phyloP scores from a whole-genome alignment of 2,329 filamentous ascomycete species.

The Neophaeococcomyces aloes region DNA sequence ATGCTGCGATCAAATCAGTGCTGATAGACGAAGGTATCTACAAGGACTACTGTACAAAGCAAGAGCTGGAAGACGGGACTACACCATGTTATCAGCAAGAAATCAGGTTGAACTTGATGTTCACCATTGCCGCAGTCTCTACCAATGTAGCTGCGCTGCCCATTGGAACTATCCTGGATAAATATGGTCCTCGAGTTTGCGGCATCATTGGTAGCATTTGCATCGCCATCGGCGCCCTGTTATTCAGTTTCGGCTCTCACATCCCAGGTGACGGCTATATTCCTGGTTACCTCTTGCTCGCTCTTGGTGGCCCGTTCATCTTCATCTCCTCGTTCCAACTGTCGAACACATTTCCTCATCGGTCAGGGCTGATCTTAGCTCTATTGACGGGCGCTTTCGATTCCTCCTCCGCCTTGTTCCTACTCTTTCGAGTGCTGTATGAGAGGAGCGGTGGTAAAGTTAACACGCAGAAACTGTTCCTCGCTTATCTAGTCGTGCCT shows the following conservation, averaged over 20 bases:
- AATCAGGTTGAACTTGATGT: slow-evolving; percentile 72
- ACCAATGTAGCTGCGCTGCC: slow-evolving; percentile 82
- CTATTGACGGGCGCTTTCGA: slow-evolving; percentile 75
- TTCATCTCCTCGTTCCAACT: slow-evolving; percentile 78
- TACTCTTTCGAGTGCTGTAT: slow-evolving; percentile 62
- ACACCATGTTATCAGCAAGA: slow-evolving; percentile 50
- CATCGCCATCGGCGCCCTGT: slow-evolving; percentile 56
- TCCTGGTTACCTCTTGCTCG: slow-evolving; percentile 63
- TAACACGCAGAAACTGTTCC: slow-evolving; percentile 58
- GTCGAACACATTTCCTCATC: slow-evolving; percentile 68
- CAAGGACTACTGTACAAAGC: slow-evolving; percentile 48
- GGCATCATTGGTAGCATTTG: slow-evolving; percentile 61
- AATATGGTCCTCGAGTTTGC: slow-evolving; percentile 66
- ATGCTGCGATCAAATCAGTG: slow-evolving; percentile 73
- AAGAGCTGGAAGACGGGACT: slow-evolving; percentile 40
- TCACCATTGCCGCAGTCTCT: slow-evolving; percentile 75
- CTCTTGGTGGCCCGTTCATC: slow-evolving; percentile 68
- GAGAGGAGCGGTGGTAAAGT: slow-evolving; percentile 48
- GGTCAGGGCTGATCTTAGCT: slow-evolving; percentile 69
- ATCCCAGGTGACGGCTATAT: slow-evolving; percentile 66
- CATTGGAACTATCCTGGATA: slow-evolving; percentile 74
- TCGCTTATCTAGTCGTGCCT: slow-evolving; percentile 61
- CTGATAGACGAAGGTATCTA: slow-evolving; percentile 65
- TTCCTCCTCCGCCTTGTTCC: slow-evolving; percentile 66
- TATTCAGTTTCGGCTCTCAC: slow-evolving; percentile 58